Percentiles rank a stretch among this genome's conserved stretches.
These are phyloP conservation scores for Colletotrichum chrysophilum DNA, from an alignment of 2,329 filamentous ascomycete species.

Conservation along the genomic window DNA sequence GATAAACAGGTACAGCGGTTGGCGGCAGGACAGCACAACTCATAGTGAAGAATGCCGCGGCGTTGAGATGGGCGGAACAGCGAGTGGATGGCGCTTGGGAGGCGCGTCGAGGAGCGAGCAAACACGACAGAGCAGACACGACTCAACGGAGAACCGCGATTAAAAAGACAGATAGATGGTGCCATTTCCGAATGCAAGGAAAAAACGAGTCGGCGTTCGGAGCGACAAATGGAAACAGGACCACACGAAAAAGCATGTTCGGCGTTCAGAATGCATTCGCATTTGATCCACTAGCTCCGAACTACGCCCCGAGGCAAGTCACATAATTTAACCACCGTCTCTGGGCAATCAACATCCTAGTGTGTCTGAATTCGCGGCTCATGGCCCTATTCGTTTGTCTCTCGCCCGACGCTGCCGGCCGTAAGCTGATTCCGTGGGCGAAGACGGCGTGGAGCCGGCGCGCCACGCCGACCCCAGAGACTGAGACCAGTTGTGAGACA, in stretches of 20 bases:
- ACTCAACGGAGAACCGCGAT: neutral
- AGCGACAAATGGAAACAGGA: neutral
- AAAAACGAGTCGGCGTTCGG: conserved; percentile 14
- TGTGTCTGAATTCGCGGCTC: neutral
- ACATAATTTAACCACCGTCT: neutral
- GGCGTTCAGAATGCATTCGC: conserved; percentile 12
- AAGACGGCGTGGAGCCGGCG: conserved; percentile 10
- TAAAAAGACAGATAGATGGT: neutral
- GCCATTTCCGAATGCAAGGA: neutral
- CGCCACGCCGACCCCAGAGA: neutral
- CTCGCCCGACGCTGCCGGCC: conserved; percentile 14
- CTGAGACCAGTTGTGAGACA: neutral
- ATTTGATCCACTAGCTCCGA: neutral
- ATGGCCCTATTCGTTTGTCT: conserved; percentile 2
- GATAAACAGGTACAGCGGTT: neutral
- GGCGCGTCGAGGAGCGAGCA: neutral
- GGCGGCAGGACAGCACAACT: neutral
- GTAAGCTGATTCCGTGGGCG: conserved; percentile 11
- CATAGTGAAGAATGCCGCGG: conserved; percentile 1
- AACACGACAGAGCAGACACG: neutral
- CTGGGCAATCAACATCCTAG: neutral
- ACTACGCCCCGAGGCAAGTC: neutral
- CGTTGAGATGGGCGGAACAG: neutral
- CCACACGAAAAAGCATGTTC: conserved; percentile 6
- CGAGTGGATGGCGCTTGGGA: neutral